A percentile compares a stretch with the other conserved stretches of the same genome.
These are phyloP conservation scores for Penium margaritaceum DNA, from an alignment of 139 green algal genomes.

Conservation along the genomic window DNA sequence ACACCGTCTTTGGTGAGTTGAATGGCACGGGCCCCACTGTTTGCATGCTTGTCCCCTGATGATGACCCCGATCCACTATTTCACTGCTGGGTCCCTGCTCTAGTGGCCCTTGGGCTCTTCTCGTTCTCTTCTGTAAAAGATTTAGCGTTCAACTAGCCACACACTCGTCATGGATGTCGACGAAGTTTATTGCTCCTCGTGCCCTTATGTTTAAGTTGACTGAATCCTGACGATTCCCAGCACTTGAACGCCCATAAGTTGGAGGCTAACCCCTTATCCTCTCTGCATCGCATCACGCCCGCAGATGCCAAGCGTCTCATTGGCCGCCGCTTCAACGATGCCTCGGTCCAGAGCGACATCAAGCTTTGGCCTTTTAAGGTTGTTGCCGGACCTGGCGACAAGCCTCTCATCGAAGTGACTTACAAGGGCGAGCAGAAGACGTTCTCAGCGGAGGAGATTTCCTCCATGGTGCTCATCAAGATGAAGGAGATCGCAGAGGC, in stretches of 20 bases:
- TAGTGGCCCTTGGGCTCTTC: no score
- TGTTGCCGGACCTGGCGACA: slow-evolving; percentile 63
- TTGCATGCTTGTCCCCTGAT: no score
- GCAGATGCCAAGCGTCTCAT: slow-evolving; percentile 92
- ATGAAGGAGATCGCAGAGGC: slow-evolving; percentile 66
- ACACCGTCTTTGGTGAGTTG: slow-evolving; percentile 17
- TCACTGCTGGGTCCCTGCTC: no score
- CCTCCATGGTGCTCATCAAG: slow-evolving; percentile 87
- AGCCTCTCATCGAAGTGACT: slow-evolving; percentile 82
- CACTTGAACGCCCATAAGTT: slow-evolving; percentile 88
- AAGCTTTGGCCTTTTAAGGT: slow-evolving; percentile 84
- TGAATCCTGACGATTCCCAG: slow-evolving; percentile 20
- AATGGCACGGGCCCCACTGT: no score
- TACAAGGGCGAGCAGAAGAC: slow-evolving; percentile 85
- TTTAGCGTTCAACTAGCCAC: no score
- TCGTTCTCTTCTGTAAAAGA: no score
- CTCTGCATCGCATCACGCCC: slow-evolving; percentile 37
- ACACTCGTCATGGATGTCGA: no score
- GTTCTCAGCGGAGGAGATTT: slow-evolving; percentile 88
- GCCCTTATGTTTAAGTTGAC: neutral
- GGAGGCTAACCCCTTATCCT: slow-evolving; percentile 74
- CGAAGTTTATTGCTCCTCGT: neutral
- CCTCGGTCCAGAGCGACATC: slow-evolving; percentile 79
- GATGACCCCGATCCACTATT: no score
- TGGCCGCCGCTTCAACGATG: slow-evolving; percentile 76